Conservation (phyloP, 2,329 filamentous ascomycete genomes). For the Rachicladosporium sp. region DNA sequence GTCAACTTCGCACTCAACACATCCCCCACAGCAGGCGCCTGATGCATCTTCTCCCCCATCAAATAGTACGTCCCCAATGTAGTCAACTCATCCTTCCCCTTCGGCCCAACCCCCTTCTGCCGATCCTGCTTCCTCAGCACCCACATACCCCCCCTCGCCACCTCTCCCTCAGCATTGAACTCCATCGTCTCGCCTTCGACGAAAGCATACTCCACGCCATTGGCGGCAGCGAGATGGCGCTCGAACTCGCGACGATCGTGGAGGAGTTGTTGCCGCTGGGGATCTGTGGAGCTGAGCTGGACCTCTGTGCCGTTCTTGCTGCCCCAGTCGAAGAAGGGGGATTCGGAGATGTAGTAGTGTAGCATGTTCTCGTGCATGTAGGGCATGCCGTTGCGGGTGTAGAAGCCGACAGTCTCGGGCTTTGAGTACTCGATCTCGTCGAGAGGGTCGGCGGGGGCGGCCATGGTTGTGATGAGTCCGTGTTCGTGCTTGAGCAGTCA, state of each 20-base stretch:
- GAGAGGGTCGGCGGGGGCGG: conserved; percentile 9
- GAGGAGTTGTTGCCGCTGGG: conserved; percentile 37
- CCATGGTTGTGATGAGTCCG: conserved; percentile 8
- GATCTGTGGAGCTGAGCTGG: conserved; percentile 39
- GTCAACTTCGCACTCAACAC: conserved; percentile 43
- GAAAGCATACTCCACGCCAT: conserved; percentile 49
- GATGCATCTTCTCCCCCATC: conserved; percentile 47
- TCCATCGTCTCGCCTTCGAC: conserved; percentile 15
- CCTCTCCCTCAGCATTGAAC: conserved; percentile 31
- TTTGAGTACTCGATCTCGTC: conserved; percentile 15
- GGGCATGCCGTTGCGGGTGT: conserved; percentile 2
- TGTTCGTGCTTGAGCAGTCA: no score
- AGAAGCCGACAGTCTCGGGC: neutral
- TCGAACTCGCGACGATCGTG: conserved; percentile 47
- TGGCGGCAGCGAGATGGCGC: conserved; percentile 38
- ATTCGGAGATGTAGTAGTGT: conserved; percentile 50
- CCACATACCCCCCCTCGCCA: conserved; percentile 35
- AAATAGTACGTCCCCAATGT: conserved; percentile 48
- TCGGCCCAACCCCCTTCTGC: conserved; percentile 16
- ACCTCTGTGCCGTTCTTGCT: conserved; percentile 49
- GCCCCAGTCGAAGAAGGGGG: conserved; percentile 50
- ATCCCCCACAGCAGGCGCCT: conserved; percentile 49
- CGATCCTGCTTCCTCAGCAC: conserved; percentile 26
- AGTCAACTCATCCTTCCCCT: conserved; percentile 38
- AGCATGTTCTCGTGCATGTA: conserved; percentile 31